phyloP scores from a whole-genome alignment of 2,329 filamentous ascomycete genomes.

The Fusarium algeriense region DNA sequence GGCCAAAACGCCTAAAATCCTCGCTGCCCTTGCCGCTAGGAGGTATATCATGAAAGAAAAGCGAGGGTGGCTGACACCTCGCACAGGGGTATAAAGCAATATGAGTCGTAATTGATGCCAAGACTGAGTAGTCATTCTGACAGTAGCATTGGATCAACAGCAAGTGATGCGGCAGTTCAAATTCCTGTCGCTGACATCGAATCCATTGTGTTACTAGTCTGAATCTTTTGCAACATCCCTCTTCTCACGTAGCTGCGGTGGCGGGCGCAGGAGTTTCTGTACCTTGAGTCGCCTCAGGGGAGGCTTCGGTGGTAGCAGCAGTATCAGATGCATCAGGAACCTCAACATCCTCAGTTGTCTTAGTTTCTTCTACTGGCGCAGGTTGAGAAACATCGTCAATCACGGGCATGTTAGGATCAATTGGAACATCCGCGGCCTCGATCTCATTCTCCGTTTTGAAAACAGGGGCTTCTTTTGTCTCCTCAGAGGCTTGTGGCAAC shows the following conservation, averaged over 20 bases:
- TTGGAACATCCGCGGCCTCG: slow-evolving; percentile 16
- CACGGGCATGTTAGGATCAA: slow-evolving; percentile 27
- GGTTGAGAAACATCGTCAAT: slow-evolving; percentile 13
- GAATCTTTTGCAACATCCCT: slow-evolving; percentile 9
- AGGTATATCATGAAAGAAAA: slow-evolving; percentile 46
- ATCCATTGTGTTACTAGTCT: background rate
- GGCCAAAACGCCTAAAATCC: slow-evolving; percentile 43
- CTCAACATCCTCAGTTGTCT: slow-evolving; percentile 23
- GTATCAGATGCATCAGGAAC: slow-evolving; percentile 28
- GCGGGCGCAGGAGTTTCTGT: slow-evolving; percentile 23
- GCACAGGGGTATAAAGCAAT: slow-evolving; percentile 49
- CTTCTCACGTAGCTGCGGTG: slow-evolving; percentile 32
- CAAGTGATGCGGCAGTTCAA: background rate
- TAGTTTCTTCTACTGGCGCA: slow-evolving; percentile 22
- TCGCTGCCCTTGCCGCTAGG: slow-evolving; percentile 36
- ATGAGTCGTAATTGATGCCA: slow-evolving; percentile 43
- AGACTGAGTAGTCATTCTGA: slow-evolving; percentile 25
- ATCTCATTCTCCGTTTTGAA: slow-evolving; percentile 5
- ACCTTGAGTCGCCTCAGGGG: slow-evolving; percentile 15
- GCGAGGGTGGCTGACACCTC: slow-evolving; percentile 39
- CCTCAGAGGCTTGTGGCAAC: slow-evolving; percentile 1
- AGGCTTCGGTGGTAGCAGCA: slow-evolving; percentile 14
- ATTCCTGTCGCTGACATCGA: background rate
- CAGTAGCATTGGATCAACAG: slow-evolving; percentile 1
- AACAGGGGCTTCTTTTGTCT: slow-evolving; percentile 3